These are phyloP conservation scores for Neonectria hederae DNA, from an alignment of 2,329 filamentous ascomycete genomes.

Conservation along the genomic window DNA sequence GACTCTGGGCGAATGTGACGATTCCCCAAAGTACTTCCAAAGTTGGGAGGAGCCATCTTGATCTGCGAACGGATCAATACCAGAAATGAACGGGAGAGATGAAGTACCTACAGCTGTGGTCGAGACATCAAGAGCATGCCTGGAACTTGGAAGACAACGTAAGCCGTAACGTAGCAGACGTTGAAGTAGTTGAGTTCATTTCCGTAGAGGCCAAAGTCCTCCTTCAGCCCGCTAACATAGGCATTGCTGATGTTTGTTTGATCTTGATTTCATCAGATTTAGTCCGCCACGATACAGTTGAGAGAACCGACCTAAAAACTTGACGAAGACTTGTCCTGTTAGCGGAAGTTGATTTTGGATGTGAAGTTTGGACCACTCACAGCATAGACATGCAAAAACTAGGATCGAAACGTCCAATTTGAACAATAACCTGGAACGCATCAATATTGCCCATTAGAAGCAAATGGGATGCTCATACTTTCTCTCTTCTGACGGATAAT, in stretches of 20 bases:
- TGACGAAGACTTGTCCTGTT: constrained; percentile 1
- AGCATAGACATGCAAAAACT: constrained; percentile 35
- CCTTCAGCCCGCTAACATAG: constrained; percentile 50
- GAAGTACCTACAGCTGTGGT: constrained; percentile 13
- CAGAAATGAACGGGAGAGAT: neutral
- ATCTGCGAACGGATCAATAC: neutral
- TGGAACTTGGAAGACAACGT: constrained; percentile 28
- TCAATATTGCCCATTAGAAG: neutral
- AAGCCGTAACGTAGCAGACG: constrained; percentile 33
- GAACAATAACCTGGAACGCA: constrained; percentile 21
- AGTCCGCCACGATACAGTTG: neutral
- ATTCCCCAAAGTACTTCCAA: constrained; percentile 36
- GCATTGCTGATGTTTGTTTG: constrained; percentile 47
- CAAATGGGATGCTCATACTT: constrained; percentile 7
- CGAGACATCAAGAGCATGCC: constrained; percentile 33
- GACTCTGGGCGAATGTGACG: constrained; percentile 36
- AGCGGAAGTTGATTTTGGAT: neutral
- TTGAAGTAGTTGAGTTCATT: constrained; percentile 44
- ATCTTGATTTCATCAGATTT: constrained; percentile 16
- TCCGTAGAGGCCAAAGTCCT: constrained; percentile 44
- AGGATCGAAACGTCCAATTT: constrained; percentile 41
- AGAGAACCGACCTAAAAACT: neutral
- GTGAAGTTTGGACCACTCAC: constrained; percentile 18
- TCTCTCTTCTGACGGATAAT: constrained; percentile 39
- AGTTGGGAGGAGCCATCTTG: constrained; percentile 34